phyloP scores from a whole-genome alignment of 768 basidiomycete species.

The Agrocybe praecox region DNA sequence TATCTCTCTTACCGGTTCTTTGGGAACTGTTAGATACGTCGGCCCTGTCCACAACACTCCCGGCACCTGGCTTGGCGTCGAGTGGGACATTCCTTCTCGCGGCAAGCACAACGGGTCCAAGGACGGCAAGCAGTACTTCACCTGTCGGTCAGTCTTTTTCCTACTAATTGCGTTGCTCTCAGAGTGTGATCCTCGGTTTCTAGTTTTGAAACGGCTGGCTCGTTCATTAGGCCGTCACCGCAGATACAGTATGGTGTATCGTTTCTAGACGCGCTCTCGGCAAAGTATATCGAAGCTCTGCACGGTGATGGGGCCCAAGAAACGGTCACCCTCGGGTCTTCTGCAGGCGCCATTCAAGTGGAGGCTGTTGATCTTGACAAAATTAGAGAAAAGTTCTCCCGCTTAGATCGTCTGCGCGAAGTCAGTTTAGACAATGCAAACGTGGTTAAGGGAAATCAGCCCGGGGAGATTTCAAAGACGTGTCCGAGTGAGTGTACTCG shows the following conservation, averaged over 20 bases:
- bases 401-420: constrained; percentile 70
- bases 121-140: constrained; percentile 78
- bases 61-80: constrained; percentile 92
- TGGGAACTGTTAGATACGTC: constrained; percentile 72
- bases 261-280: constrained; percentile 72
- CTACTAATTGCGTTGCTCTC: neutral
- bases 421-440: constrained; percentile 76
- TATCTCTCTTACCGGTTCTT: constrained; percentile 50
- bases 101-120: constrained; percentile 90
- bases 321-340: constrained; percentile 76
- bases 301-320: constrained; percentile 58
- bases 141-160: constrained; percentile 59
- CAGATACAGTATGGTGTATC: constrained; percentile 62
- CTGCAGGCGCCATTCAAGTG: constrained; percentile 80
- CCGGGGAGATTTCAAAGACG: constrained; percentile 52
- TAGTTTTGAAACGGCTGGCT: constrained; percentile 68
- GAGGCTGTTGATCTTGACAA: constrained; percentile 85
- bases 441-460: constrained; percentile 52
- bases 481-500: constrained; percentile 63
- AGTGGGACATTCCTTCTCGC: constrained; percentile 87
- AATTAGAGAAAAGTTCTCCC: constrained; percentile 69
- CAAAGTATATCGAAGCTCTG: constrained; percentile 75
- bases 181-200: constrained; percentile 14
- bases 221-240: constrained; percentile 78
- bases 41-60: constrained; percentile 65